These are phyloP conservation scores for Trametes pubescens DNA, from an alignment of 1,284 basidiomycete species.

Conservation along the genomic window DNA sequence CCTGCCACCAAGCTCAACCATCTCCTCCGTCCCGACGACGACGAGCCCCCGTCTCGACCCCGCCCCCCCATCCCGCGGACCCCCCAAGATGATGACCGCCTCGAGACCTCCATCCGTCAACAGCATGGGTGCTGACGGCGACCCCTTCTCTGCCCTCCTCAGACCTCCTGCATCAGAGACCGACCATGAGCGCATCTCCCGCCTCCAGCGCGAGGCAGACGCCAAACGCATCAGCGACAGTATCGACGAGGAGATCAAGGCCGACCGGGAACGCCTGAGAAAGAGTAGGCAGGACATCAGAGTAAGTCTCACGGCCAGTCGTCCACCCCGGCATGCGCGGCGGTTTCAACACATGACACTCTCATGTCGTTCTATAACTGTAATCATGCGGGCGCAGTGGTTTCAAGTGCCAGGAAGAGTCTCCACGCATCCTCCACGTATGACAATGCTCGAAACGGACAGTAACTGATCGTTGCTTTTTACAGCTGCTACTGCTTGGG, in stretches of 20 bases:
- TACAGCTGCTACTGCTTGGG: slow-evolving; percentile 76
- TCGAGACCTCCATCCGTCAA: slow-evolving; percentile 63
- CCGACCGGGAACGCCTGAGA: slow-evolving; percentile 69
- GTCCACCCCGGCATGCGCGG: neutral
- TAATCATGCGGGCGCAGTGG: slow-evolving; percentile 5
- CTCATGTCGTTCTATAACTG: neutral
- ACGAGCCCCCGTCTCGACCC: slow-evolving; percentile 30
- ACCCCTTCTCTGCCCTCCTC: slow-evolving; percentile 74
- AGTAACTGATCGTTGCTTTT: slow-evolving; percentile 10
- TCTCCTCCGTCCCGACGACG: slow-evolving; percentile 24
- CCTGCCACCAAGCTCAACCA: slow-evolving; percentile 27
- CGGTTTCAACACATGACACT: neutral
- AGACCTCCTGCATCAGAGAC: slow-evolving; percentile 74
- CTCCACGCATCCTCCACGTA: neutral
- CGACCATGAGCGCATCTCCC: slow-evolving; percentile 62
- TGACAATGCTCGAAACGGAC: neutral
- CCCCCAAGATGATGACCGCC: slow-evolving; percentile 58
- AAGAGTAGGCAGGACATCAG: slow-evolving; percentile 78
- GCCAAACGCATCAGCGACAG: slow-evolving; percentile 77
- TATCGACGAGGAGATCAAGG: slow-evolving; percentile 80
- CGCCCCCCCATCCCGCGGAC: slow-evolving; percentile 23
- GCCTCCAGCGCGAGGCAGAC: slow-evolving; percentile 72
- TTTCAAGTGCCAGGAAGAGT: neutral
- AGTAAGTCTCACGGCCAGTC: slow-evolving; percentile 48
- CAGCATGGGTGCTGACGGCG: slow-evolving; percentile 58